Percentiles rank a stretch among this genome's conserved stretches.
Evolutionary conservation across 305 asterid genomes (phyloP).

Genomic region (Euphrasia arctica): DNA sequence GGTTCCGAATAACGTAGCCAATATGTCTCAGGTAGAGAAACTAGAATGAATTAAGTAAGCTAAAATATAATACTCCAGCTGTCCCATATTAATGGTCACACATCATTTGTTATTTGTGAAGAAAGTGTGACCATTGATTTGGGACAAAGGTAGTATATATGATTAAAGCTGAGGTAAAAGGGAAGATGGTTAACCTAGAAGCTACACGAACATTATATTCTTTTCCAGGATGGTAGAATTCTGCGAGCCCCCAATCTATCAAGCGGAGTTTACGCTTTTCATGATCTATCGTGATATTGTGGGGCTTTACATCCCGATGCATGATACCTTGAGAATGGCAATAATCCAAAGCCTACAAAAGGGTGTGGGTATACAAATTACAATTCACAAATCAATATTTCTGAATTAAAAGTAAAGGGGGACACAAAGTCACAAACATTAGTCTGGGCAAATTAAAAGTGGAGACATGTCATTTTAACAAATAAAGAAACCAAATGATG

Average conservation of each 20-base stretch:
- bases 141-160: no score
- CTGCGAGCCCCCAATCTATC: constrained; percentile 95
- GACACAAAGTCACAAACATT: background rate
- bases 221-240: constrained; percentile 85
- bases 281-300: constrained; percentile 89
- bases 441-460: background rate
- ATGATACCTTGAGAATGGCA: constrained; percentile 95
- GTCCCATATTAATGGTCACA: no score
- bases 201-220: constrained; percentile 94
- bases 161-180: constrained; percentile 7
- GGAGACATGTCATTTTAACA: background rate
- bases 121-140: no score
- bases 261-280: constrained; percentile 87
- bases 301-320: constrained; percentile 97
- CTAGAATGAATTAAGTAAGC: background rate
- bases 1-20: background rate
- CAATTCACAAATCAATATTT: background rate
- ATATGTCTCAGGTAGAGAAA: constrained; percentile 2
- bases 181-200: constrained; percentile 61
- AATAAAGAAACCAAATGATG: background rate
- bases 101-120: no score
- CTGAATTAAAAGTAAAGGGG: constrained; percentile 4
- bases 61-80: background rate
- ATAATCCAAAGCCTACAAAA: constrained; percentile 70
- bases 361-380: constrained; percentile 12